Evolutionary conservation across 148 eudicot genomes (phyloP), one percentile per base, ranked within the genome.

Genomic region (Vaccinium vitisidaea): DNA sequence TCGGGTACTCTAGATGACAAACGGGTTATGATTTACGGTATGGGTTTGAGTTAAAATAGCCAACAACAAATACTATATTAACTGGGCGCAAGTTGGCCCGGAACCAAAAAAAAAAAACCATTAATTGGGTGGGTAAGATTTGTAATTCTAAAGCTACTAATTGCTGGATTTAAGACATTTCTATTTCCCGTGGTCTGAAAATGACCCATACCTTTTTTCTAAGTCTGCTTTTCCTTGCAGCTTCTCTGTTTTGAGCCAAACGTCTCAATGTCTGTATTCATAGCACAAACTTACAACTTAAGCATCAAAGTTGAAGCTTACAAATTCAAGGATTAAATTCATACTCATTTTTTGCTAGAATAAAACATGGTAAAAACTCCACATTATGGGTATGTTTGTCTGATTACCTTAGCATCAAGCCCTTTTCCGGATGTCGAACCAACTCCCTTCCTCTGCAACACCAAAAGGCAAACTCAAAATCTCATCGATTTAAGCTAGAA

Each of bases 191-290:
- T 43, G 2, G 23, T 54, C 21, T 10, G 53, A 67, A 50, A 77
- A 21, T 25, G 50, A 93, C 95, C 92, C 87, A 27, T 36, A 94
- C 98, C 94, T 94, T 96, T 84, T 95, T 97, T 77, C 98, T 94
- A 11, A 97, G 93, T 80, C 99, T 93, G 89, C 99, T 97, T 88
- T 97, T 97, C 69, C 84, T 94, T 61, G 99, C 99, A 67, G 99
- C 99, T 94, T 97, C 99, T 90, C 99, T 90, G 92, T 97, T 97
- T 83, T 97, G 99, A 83, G 99, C 99, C 86, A 97, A 92, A 81
- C 99, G 99, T 84, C 99, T 91, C 84, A 94, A 86, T 36, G 98
- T 97, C 99, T 97, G 90, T 43, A 82, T 84, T 74, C 50, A 53
- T 39, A 30, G 75, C 32, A 70, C 14, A 58, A 7, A 78, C 14